Evolutionary conservation across 805 yeast species (phyloP).

Genomic region (Wickerhamiella australiensis): DNA sequence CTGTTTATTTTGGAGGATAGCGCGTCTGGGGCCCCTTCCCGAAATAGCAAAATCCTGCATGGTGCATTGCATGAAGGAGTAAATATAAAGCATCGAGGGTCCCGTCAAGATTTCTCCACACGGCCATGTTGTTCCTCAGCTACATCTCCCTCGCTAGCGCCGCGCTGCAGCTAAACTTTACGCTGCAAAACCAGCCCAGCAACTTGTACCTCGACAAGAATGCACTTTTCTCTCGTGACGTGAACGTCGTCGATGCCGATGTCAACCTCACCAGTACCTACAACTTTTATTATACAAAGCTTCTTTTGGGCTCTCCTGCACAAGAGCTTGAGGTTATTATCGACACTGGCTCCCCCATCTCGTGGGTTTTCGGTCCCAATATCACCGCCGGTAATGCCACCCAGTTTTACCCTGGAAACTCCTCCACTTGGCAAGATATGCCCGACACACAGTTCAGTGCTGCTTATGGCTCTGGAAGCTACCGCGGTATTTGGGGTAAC

Average conservation of each 20-base stretch:
- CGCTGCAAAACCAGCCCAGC: conserved; percentile 5
- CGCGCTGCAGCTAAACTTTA: conserved; percentile 6
- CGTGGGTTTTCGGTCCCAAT: conserved; percentile 36
- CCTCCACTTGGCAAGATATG: conserved; percentile 25
- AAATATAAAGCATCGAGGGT: neutral
- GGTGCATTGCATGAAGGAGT: conserved; percentile 9
- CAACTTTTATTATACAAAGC: conserved; percentile 29
- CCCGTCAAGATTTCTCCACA: neutral
- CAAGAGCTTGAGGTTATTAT: conserved; percentile 34
- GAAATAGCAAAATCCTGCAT: conserved; percentile 5
- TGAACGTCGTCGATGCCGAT: conserved; percentile 11
- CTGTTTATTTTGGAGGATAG: neutral
- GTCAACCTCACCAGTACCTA: conserved; percentile 23
- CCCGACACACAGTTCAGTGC: conserved; percentile 30
- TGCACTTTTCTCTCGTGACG: conserved; percentile 3
- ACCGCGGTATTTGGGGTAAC: conserved; percentile 26
- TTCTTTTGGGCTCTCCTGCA: conserved; percentile 34
- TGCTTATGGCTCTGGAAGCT: conserved; percentile 29
- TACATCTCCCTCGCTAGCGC: conserved; percentile 7
- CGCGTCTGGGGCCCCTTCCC: conserved; percentile 4
- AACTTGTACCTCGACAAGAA: neutral
- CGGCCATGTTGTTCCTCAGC: neutral
- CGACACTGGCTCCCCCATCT: conserved; percentile 41
- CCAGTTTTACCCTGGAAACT: conserved; percentile 22
- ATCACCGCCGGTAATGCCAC: conserved; percentile 20